Evolutionary conservation across 176 grass and related monocot genomes (phyloP), one percentile per base, ranked within the genome.

Genomic region (Aegilops umbellulata): DNA sequence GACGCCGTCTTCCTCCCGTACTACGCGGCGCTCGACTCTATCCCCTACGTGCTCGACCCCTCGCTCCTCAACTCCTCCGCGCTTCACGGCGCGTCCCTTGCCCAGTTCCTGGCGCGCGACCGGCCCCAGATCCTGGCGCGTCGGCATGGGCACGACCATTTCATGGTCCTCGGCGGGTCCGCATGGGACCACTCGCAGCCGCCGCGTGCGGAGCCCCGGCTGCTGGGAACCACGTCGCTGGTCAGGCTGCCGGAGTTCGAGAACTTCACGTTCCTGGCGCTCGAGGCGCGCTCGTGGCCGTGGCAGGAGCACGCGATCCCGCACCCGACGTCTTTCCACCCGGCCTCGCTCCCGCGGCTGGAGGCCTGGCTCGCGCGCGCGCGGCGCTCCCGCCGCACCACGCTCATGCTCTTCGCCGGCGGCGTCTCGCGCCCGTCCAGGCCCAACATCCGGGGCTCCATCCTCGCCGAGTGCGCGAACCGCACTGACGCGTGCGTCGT

Each of bases 241-340:
- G 70, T 95, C 15, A 83, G 70, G 31, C 94, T 91, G 17, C 78
- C 86, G 32, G 90, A 88, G 81, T 83, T 95, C 60, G 83, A 86
- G 62, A 95, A 98, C 85, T 66, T 95, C 84, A 94, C 92, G 16
- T 82, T 93, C 60, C 81, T 95, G n/a, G 76, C 88, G 3, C 26
- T 91, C 2, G 94, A 98, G 76, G 88, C 90, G 10, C 90, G 94
- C 30, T 63, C 78, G 1, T 94, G 90, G 93, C 92, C 93, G 7
- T 94, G 94, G 92, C 96, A 98, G 87, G 93, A 98, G 89, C 96
- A 94, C 84, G 93, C 96, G 1, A 68, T 95, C 80, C 94, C 96
- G 25, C 84, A 90, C 73, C 81, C 84, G 49, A 98, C 92, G 23
- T 89, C 92, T 2, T 95, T 98, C 87, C 96, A 95, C 83, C 34